Evolutionary conservation across 2,329 filamentous ascomycete species (phyloP).

Genomic region (Aspergillus viridinutans): DNA sequence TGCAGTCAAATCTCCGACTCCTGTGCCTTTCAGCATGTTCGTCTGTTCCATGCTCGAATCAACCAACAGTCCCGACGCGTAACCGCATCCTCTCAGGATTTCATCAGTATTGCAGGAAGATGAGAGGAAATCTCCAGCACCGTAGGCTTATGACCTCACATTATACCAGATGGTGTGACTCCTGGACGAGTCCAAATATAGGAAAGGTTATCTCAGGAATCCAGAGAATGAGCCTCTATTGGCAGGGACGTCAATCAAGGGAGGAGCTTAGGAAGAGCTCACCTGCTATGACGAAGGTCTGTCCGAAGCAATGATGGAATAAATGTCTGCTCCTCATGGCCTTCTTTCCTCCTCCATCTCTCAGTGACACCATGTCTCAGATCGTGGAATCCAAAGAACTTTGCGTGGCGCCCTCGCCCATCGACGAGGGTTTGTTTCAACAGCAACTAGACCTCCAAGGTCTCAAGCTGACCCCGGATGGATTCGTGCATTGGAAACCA

Average conservation of each 20-base stretch:
- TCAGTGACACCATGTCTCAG: neutral
- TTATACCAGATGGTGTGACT: neutral
- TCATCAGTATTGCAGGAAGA: neutral
- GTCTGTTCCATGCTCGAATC: neutral
- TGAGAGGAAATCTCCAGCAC: neutral
- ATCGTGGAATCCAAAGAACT: neutral
- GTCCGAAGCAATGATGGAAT: neutral
- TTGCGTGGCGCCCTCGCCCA: neutral
- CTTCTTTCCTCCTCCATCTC: neutral
- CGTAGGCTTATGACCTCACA: neutral
- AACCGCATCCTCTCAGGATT: neutral
- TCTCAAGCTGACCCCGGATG: conserved; percentile 14
- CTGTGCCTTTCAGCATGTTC: neutral
- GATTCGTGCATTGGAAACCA: conserved; percentile 13
- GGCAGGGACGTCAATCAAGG: neutral
- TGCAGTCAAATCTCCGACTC: neutral
- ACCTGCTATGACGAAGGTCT: neutral
- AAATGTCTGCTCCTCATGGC: neutral
- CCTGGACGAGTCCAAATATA: neutral
- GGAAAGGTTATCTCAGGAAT: neutral
- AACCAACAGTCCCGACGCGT: neutral
- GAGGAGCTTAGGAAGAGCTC: neutral
- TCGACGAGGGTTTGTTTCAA: neutral
- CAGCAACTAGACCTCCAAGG: conserved; percentile 1
- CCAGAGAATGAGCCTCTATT: neutral